Evolutionary conservation across 345 rosid species (phyloP), one percentile per base, ranked within the genome.

Genomic region (Heritiera fomes): DNA sequence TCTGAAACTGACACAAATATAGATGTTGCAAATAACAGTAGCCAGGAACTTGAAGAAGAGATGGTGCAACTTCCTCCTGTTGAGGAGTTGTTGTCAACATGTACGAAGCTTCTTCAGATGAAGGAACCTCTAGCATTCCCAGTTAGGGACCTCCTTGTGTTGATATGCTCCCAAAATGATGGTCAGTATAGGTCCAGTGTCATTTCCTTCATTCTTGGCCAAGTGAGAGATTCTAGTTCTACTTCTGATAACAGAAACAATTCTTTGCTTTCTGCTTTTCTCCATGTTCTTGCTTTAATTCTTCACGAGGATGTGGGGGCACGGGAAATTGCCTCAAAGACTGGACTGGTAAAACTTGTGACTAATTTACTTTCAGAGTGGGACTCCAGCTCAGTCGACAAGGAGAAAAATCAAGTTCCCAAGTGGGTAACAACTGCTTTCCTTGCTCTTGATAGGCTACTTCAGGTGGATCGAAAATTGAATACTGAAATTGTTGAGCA

Each of bases 351-450:
- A 34, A 91, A 92, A 82, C 83, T 90, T 85, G 93, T 86, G 15
- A 82, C 86, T 30, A 90, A 93, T 88, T 74, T 93, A 70, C 98
- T 95, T 68, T 84, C 90, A 50, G 84, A 85, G 46, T 95, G 99
- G 99, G 90, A 88, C 80, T 84, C 91, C 82, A 88, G 84, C 75
- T 78, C 83, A 78, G 87, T 80, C 67, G 88, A 83, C 46, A 79
- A 75, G 75, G 94, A 85, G 70, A 90, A 88, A 52, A 17, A 43
- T 17, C 87, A 82, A 80, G 94, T 86, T 87, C 96, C 96, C 32
- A 95, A 92, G 87, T 95, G 99, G 98, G 91, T 93, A 76, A 91
- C 98, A 50, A 91, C 97, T 69, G 94, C 95, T 80, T 95, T 93
- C 90, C 96, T 95, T 84, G 93, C 98, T 70, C 82, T 93, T 75